Evolutionary conservation across 345 rosid species (phyloP), one percentile per base, ranked within the genome.

Genomic region (Noccaea caerulescens): DNA sequence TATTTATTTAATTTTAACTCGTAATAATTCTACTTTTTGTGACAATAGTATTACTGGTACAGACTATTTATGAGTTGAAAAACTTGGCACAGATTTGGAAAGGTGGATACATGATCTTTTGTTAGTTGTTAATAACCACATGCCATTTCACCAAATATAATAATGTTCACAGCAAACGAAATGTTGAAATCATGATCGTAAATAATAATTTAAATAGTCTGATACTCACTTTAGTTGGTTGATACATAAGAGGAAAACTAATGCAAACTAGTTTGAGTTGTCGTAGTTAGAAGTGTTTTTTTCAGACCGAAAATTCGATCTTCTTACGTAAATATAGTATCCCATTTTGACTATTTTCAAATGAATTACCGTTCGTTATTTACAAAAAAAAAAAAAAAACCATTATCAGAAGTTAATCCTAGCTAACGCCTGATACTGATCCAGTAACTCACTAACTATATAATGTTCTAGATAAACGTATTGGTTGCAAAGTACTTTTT

Each of bases 21-120:
- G 32, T n/a, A 50, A 37, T 9, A 36, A 10, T 49, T 50, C 0
- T 27, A 47, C 12, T 8, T n/a, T 32, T 39, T 5, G 41, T 59
- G 71, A 64, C 58, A 46, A 65, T 32, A 14, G 14, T 59, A 43
- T 23, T 50, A 74, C 78, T 59, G 68, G 53, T 42, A 50, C 56
- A 25, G 56, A 52, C 68, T 67, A 68, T 75, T 53, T 55, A 62
- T 37, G 53, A 45, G 79, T 75, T 75, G 79, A 68, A 75, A 75
- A 68, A 61, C n/a, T 9, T 62, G 58, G 37, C 44, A 68, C 59
- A 45, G 46, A 58, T 49, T 57, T 66, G 38, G 72, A 58, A 66
- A 58, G 67, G 72, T 49, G 61, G 66, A 41, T 39, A 73, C 20
- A 60, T 1, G 20, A 41, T 58, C 39, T 66, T 58, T 58, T 18